Percentiles rank a stretch among this genome's conserved stretches.
Conservation (phyloP, 768 basidiomycete species). For the Hirschioporus abietinus region DNA sequence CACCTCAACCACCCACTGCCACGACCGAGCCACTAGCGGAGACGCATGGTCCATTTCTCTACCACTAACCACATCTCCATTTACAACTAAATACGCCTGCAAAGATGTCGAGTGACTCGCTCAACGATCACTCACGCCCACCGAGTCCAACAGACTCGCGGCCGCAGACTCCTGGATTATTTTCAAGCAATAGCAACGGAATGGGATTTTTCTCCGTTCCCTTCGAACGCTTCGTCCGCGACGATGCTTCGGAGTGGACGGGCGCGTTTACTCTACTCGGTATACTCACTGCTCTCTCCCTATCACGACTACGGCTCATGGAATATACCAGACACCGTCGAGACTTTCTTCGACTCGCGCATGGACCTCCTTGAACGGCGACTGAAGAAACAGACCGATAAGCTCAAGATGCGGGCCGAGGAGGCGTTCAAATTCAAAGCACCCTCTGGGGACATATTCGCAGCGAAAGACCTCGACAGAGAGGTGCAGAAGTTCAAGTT, state of each 20-base stretch:
- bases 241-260: conserved; percentile 72
- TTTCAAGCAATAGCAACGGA: conserved; percentile 10
- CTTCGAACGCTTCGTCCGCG: conserved; percentile 70
- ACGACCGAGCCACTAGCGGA: not conserved
- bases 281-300: conserved; percentile 28
- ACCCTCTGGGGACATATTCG: conserved; percentile 49
- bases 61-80: not conserved
- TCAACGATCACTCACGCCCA: not conserved
- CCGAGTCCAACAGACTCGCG: not conserved
- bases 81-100: not conserved
- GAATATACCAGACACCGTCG: conserved; percentile 68
- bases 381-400: conserved; percentile 81
- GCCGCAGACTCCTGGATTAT: not conserved
- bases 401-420: conserved; percentile 77
- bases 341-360: conserved; percentile 93
- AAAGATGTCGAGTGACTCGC: not conserved
- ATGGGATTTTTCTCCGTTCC: conserved; percentile 59
- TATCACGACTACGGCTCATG: conserved; percentile 9
- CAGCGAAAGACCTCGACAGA: conserved; percentile 76
- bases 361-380: conserved; percentile 78
- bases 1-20: not conserved
- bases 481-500: conserved; percentile 84
- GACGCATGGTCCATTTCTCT: not conserved
- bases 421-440: conserved; percentile 61
- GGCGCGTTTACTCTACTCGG: conserved; percentile 85